Evolutionary conservation across 2,329 filamentous ascomycete genomes (phyloP), one percentile per base, ranked within the genome.

Genomic region (Talaromyces islandicus): DNA sequence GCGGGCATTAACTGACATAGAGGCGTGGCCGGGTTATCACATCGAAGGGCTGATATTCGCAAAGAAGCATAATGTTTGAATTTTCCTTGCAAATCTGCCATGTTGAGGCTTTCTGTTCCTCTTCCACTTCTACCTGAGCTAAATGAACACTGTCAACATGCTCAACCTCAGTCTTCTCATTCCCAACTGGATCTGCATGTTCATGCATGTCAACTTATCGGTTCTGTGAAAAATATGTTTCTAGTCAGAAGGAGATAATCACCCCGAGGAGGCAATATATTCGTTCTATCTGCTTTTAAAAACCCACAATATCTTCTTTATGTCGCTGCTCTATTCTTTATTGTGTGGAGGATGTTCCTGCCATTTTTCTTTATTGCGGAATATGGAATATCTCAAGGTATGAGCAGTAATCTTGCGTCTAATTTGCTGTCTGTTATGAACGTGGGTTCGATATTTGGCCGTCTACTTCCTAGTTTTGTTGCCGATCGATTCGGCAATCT

Each of bases 381-480:
- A 4, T 70, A 71, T 53, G 68, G 67, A 1, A 55, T 68, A 2
- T 24, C 58, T 4, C 60, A 63, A 7, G 69, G 68, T 2, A 66
- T 69, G 62, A 58, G 54, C 19, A 35, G 62, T 10, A 60, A 56
- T 4, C 60, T 71, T 17, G 63, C 68, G 1, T 65, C 61, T 50
- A 70, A 70, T 50, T 58, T 68, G 17, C 53, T 67, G 7, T 60
- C 69, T 30, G 69, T 75, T 19, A 65, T 74, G 19, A 70, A 72
- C n/a, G 72, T 65, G 0, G 68, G 69, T 1, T 74, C 71, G 0
- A 66, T 72, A 21, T 67, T 71, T 35, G 73, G 73, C 21, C 67
- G 73, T 14, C 66, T 73, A 14, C 58, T 74, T 32, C 69, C 70
- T 2, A 70, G 71, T 11, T 62, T 72, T 3, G 55, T 73, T 1